A percentile compares a stretch with the other conserved stretches of the same genome.
Evolutionary conservation across 169 alveolate genomes (phyloP).

Genomic region (Besnoitia besnoiti): DNA sequence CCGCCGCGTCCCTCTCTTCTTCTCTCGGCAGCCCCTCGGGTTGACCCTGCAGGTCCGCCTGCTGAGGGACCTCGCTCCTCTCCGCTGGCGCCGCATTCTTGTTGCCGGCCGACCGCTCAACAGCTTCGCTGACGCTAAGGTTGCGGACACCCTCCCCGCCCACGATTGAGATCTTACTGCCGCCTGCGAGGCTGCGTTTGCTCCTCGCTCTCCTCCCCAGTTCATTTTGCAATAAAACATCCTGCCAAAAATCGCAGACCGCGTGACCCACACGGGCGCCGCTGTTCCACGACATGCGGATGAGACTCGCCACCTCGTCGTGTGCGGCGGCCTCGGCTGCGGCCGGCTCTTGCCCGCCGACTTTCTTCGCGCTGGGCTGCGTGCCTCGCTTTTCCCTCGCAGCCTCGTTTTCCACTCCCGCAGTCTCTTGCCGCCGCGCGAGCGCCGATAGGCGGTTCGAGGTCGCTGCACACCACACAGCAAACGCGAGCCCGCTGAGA

Average conservation of each 20-base stretch:
- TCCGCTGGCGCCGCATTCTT: not conserved
- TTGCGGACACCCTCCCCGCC: too few relatives aligned
- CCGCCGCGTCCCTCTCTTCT: not conserved
- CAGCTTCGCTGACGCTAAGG: not conserved
- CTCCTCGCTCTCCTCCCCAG: not conserved
- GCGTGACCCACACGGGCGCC: not conserved
- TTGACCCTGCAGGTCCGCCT: not conserved
- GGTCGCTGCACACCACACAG: not conserved
- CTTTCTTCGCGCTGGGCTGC: not conserved
- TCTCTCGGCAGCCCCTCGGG: not conserved
- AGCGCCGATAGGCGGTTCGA: not conserved
- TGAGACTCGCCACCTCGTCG: not conserved
- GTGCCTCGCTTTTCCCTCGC: not conserved
- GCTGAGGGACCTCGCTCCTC: not conserved
- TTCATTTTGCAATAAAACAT: not conserved
- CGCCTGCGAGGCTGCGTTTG: too few relatives aligned
- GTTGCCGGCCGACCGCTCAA: not conserved
- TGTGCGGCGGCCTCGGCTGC: not conserved
- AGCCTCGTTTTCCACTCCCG: not conserved
- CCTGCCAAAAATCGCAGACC: constrained; percentile 1
- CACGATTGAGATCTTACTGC: too few relatives aligned
- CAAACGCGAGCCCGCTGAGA: not conserved
- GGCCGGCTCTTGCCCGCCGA: not conserved
- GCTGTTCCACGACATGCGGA: not conserved
- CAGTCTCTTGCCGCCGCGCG: not conserved